Conservation (phyloP, 208 protist species). For the Leishmania guyanensis region DNA sequence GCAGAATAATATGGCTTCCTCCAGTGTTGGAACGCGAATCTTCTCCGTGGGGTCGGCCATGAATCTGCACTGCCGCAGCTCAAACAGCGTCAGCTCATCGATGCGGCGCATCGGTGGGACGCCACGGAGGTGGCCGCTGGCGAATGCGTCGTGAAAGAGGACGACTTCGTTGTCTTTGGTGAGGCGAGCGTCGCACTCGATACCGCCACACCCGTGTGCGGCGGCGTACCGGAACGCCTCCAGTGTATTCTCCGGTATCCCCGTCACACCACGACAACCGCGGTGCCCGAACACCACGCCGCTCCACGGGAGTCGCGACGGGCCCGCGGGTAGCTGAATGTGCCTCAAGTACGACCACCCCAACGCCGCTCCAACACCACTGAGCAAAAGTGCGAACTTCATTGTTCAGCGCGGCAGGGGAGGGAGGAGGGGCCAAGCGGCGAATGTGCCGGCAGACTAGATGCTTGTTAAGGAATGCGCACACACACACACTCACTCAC, state of each 20-base stretch:
- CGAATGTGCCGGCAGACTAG: neutral
- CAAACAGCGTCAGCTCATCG: slow-evolving; percentile 71
- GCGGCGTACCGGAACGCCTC: slow-evolving; percentile 87
- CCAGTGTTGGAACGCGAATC: slow-evolving; percentile 82
- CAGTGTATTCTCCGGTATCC: slow-evolving; percentile 88
- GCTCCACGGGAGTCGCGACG: slow-evolving; percentile 75
- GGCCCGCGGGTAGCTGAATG: slow-evolving; percentile 75
- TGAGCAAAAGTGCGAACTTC: slow-evolving; percentile 26
- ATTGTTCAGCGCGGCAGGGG: slow-evolving; percentile 4
- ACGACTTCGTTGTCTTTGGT: slow-evolving; percentile 86
- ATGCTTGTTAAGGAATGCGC: neutral
- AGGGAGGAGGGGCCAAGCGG: neutral
- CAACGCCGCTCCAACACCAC: slow-evolving; percentile 43
- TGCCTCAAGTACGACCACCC: slow-evolving; percentile 73
- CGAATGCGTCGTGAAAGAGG: slow-evolving; percentile 80
- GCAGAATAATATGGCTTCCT: slow-evolving; percentile 85
- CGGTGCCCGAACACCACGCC: slow-evolving; percentile 88
- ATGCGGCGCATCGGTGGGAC: slow-evolving; percentile 55
- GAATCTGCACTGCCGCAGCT: slow-evolving; percentile 71
- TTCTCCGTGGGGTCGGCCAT: slow-evolving; percentile 64
- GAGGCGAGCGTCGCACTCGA: slow-evolving; percentile 89
- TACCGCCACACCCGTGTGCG: slow-evolving; percentile 59
- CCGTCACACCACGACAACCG: slow-evolving; percentile 70
- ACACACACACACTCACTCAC: neutral
- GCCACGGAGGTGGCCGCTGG: slow-evolving; percentile 45